These are phyloP conservation scores for Trichothecium roseum DNA, from an alignment of 2,329 filamentous ascomycete genomes.

Conservation along the genomic window DNA sequence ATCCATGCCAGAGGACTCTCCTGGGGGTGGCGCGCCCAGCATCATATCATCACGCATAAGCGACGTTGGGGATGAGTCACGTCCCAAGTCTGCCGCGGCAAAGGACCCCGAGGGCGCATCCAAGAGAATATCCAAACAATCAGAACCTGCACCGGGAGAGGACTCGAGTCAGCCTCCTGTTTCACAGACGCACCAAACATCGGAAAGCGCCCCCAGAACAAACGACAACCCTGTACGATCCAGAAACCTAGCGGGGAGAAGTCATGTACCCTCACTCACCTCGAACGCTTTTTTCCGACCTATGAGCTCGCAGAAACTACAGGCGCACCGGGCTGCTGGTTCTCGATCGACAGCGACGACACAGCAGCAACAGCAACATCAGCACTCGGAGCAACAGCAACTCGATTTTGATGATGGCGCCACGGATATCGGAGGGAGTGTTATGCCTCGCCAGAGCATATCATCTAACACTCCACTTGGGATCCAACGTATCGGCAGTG, in stretches of 20 bases:
- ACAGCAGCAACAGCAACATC: slow-evolving; percentile 24
- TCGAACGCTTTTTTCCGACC: slow-evolving; percentile 90
- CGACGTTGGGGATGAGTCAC: slow-evolving; percentile 1
- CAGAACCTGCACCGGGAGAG: background rate
- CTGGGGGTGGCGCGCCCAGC: slow-evolving; percentile 1
- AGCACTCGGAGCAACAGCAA: slow-evolving; percentile 10
- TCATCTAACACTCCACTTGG: slow-evolving; percentile 36
- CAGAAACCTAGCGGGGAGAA: slow-evolving; percentile 60
- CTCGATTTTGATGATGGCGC: slow-evolving; percentile 26
- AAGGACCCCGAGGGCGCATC: background rate
- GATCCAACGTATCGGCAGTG: slow-evolving; percentile 17
- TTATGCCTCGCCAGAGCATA: slow-evolving; percentile 40
- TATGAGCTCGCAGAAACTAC: slow-evolving; percentile 91
- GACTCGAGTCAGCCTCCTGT: slow-evolving; percentile 3
- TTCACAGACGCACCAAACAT: background rate
- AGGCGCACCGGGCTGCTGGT: slow-evolving; percentile 65
- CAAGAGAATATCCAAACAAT: background rate
- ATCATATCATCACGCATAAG: slow-evolving; percentile 5
- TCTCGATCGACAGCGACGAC: slow-evolving; percentile 32
- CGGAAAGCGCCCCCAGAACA: background rate
- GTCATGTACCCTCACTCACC: slow-evolving; percentile 81
- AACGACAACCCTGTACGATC: slow-evolving; percentile 41
- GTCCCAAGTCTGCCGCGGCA: slow-evolving; percentile 1
- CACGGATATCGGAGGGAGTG: slow-evolving; percentile 32
- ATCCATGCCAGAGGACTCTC: background rate